Evolutionary conservation across 1,284 basidiomycete species (phyloP).

Genomic region (Tilletiopsis washingtonensis): DNA sequence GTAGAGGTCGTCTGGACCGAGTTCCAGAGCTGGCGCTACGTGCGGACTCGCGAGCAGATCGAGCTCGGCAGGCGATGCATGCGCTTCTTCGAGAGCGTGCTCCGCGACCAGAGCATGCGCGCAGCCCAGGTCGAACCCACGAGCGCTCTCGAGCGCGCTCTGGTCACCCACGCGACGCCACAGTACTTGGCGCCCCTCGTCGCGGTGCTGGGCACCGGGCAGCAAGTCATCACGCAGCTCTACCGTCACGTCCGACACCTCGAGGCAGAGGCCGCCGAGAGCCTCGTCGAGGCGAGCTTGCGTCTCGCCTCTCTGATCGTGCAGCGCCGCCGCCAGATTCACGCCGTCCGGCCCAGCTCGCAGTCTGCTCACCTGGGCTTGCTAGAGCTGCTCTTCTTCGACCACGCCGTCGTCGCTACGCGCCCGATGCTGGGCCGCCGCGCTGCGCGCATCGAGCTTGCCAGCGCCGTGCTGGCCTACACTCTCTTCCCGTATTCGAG

Average conservation of each 20-base stretch:
- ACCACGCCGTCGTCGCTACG: constrained; percentile 22
- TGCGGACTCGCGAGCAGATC: constrained; percentile 66
- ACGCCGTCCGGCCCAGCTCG: constrained; percentile 7
- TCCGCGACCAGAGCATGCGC: constrained; percentile 54
- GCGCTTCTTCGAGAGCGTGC: constrained; percentile 60
- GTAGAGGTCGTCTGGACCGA: constrained; percentile 79
- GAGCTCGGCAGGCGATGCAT: constrained; percentile 66
- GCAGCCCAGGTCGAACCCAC: background rate
- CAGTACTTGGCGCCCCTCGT: constrained; percentile 69
- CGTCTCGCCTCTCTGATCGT: constrained; percentile 51
- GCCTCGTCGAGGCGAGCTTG: constrained; percentile 61
- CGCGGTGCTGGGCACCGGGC: constrained; percentile 59
- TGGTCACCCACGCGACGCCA: constrained; percentile 63
- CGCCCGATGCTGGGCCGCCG: too few relatives aligned
- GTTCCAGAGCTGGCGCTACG: constrained; percentile 72
- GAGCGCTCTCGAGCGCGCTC: constrained; percentile 54
- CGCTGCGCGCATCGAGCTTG: constrained; percentile 25
- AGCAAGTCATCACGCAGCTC: constrained; percentile 57
- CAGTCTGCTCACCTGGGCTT: constrained; percentile 16
- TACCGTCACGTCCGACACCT: constrained; percentile 59
- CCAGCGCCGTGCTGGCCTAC: constrained; percentile 20
- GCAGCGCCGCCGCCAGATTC: constrained; percentile 15
- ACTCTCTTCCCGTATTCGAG: constrained; percentile 20
- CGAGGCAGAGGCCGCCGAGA: constrained; percentile 63
- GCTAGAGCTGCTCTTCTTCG: constrained; percentile 29